A percentile compares a stretch with the other conserved stretches of the same genome.
Conservation (phyloP, 306 rosid species). For the Fragaria iinumae region DNA sequence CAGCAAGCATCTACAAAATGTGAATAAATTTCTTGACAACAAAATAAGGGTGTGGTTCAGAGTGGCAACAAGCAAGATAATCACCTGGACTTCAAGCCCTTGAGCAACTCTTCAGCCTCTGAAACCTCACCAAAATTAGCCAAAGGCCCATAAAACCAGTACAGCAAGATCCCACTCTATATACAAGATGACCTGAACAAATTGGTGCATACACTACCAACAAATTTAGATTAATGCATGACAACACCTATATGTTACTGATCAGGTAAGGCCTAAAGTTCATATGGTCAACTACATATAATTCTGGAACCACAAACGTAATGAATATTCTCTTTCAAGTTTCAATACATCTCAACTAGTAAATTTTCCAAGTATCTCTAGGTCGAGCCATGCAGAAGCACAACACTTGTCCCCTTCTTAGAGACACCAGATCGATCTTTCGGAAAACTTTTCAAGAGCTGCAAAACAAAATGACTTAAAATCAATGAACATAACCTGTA, state of each 20-base stretch:
- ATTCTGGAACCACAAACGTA: neutral
- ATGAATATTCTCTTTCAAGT: neutral
- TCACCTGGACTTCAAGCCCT: no score
- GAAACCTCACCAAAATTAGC: no score
- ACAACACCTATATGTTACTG: neutral
- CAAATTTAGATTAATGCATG: neutral
- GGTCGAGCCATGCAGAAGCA: constrained; percentile 74
- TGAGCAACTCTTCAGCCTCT: no score
- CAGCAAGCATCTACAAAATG: no score
- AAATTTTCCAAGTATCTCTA: neutral
- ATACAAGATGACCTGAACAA: constrained; percentile 69
- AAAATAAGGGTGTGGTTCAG: no score
- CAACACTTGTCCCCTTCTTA: constrained; percentile 74
- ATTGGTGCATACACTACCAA: constrained; percentile 6
- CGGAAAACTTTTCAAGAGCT: constrained; percentile 76
- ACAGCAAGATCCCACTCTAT: constrained; percentile 43
- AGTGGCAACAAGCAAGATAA: no score
- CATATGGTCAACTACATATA: neutral
- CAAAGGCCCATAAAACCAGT: no score
- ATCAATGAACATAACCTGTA: neutral
- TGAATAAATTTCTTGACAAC: neutral
- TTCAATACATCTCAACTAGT: neutral
- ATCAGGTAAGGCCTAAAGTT: neutral
- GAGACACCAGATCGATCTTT: constrained; percentile 60
- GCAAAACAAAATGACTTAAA: constrained; percentile 15